phyloP scores from a whole-genome alignment of 805 yeast species.

The Wickerhamiella alocasiicola region DNA sequence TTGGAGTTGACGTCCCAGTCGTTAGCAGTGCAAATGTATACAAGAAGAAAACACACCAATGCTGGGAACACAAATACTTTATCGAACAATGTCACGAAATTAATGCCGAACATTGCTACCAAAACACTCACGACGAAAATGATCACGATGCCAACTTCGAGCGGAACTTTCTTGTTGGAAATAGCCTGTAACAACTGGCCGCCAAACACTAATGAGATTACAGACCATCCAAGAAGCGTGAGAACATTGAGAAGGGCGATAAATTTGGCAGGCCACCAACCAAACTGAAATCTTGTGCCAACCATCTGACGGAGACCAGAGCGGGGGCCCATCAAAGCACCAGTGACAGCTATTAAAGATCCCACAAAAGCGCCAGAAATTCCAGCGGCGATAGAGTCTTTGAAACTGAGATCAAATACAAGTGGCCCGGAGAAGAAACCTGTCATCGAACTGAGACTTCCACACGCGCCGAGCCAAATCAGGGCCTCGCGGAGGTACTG shows the following conservation, averaged over 20 bases:
- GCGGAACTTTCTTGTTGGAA: constrained; percentile 51
- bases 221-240: constrained; percentile 88
- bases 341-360: constrained; percentile 66
- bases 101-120: constrained; percentile 69
- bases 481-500: constrained; percentile 39
- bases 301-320: constrained; percentile 88
- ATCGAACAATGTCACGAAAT: constrained; percentile 56
- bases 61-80: constrained; percentile 58
- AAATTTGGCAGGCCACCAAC: constrained; percentile 73
- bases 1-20: constrained; percentile 17
- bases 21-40: constrained; percentile 42
- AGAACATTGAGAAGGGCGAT: constrained; percentile 59
- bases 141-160: constrained; percentile 63
- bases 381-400: constrained; percentile 51
- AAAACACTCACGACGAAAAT: constrained; percentile 50
- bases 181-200: constrained; percentile 67
- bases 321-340: constrained; percentile 78
- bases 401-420: constrained; percentile 55
- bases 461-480: constrained; percentile 76
- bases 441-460: constrained; percentile 83
- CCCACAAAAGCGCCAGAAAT: constrained; percentile 54
- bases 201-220: constrained; percentile 78
- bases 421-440: constrained; percentile 67
- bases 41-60: constrained; percentile 47
- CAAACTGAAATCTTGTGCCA: constrained; percentile 64